These are phyloP conservation scores for Poteriospumella lacustris DNA, from an alignment of 108 stramenopile species.

Conservation along the genomic window DNA sequence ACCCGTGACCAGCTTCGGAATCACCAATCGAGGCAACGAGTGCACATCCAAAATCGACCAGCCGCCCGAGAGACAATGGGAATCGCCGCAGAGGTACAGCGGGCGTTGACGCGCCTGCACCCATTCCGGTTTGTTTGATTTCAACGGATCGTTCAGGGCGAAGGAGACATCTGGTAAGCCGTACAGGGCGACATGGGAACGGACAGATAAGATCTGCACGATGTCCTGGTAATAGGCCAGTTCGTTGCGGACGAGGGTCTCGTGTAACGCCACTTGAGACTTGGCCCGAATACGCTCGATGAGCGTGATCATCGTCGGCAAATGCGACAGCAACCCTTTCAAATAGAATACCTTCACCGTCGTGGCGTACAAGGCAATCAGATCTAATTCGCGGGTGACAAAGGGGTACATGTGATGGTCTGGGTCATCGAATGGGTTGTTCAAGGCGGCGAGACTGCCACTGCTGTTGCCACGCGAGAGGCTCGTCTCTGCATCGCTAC, in stretches of 20 bases:
- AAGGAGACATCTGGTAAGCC: not conserved
- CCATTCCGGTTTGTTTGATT: not conserved
- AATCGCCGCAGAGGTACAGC: constrained; percentile 47
- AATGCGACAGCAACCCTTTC: constrained; percentile 11
- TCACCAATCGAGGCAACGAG: constrained; percentile 2
- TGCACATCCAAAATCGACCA: constrained; percentile 15
- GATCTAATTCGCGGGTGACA: constrained; percentile 28
- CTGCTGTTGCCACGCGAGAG: not conserved
- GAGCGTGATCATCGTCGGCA: constrained; percentile 28
- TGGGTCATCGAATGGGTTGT: not conserved
- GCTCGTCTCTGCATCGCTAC: not conserved
- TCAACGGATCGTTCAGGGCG: not conserved
- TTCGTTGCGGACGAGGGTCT: constrained; percentile 49
- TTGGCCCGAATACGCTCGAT: constrained; percentile 34
- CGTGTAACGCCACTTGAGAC: constrained; percentile 35
- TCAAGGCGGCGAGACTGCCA: not conserved
- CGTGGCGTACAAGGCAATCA: constrained; percentile 38
- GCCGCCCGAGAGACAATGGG: constrained; percentile 36
- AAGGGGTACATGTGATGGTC: not conserved
- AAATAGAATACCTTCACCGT: constrained; percentile 42
- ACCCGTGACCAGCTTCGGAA: constrained; percentile 49
- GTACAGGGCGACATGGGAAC: not conserved
- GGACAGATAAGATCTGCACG: constrained; percentile 2
- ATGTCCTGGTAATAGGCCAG: constrained; percentile 38
- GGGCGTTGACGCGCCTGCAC: not conserved